Conservation (phyloP, 345 rosid species). For the Eucalyptus shirleyi region DNA sequence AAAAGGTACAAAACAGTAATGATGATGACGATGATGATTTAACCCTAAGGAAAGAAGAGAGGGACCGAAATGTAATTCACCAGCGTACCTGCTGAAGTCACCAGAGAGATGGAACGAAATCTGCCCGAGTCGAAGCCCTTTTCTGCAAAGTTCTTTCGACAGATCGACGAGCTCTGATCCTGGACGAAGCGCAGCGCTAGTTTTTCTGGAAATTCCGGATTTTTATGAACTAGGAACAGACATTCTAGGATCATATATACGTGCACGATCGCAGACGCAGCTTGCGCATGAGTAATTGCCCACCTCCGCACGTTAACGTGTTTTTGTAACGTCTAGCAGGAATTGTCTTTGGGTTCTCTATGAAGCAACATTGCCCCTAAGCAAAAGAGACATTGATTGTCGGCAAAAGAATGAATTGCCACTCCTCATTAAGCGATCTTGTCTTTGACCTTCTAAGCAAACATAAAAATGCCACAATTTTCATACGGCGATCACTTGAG, state of each 20-base stretch:
- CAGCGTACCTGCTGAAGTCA: background rate
- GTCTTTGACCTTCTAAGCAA: background rate
- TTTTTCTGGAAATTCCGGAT: background rate
- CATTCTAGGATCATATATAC: background rate
- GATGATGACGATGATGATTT: accelerated
- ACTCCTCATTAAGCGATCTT: background rate
- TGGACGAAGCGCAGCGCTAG: background rate
- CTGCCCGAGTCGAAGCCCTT: background rate
- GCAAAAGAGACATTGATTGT: background rate
- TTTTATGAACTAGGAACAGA: background rate
- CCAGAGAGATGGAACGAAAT: background rate
- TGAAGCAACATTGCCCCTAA: background rate
- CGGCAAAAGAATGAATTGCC: background rate
- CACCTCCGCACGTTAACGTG: background rate
- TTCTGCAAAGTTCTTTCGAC: background rate
- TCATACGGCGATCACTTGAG: accelerated
- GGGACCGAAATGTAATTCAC: background rate
- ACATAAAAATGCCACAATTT: background rate
- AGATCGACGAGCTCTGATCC: background rate
- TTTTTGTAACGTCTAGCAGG: background rate
- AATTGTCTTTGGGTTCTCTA: background rate
- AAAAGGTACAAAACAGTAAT: background rate
- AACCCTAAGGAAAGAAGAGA: background rate
- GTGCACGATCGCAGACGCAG: background rate
- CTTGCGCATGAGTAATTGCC: background rate